A percentile compares a stretch with the other conserved stretches of the same genome.
phyloP scores from a whole-genome alignment of 2,329 filamentous ascomycete species.

The Colletotrichum salicis region DNA sequence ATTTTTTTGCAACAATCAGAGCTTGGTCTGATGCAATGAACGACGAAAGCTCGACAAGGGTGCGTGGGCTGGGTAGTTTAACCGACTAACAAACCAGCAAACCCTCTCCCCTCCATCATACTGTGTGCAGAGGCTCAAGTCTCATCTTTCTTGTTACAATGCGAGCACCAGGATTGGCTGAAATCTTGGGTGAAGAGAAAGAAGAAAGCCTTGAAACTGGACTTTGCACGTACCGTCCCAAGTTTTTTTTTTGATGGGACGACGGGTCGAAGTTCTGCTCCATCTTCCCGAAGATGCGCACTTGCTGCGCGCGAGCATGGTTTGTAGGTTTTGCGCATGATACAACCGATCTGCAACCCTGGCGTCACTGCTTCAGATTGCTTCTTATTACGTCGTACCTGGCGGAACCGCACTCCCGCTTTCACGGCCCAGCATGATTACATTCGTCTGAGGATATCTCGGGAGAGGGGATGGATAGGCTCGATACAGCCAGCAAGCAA shows the following conservation, averaged over 20 bases:
- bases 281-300: constrained; percentile 14
- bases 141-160: background rate
- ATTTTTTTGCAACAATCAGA: background rate
- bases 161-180: background rate
- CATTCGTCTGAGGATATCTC: constrained; percentile 16
- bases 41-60: background rate
- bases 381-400: background rate
- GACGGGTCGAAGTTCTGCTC: constrained; percentile 18
- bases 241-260: constrained; percentile 10
- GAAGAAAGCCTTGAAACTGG: constrained; percentile 16
- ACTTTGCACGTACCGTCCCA: constrained; percentile 27
- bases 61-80: constrained; percentile 15
- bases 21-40: background rate
- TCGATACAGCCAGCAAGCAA: background rate
- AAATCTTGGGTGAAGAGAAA: background rate
- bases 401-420: background rate
- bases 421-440: constrained; percentile 9
- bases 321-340: constrained; percentile 25
- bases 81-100: background rate
- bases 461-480: background rate
- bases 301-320: constrained; percentile 14
- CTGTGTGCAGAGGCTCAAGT: constrained; percentile 13
- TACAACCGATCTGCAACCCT: constrained; percentile 34
- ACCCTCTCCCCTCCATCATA: constrained; percentile 7
- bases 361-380: constrained; percentile 32